These are phyloP conservation scores for Gypsophila paniculata DNA, from an alignment of 179 eudicot species.

Conservation along the genomic window DNA sequence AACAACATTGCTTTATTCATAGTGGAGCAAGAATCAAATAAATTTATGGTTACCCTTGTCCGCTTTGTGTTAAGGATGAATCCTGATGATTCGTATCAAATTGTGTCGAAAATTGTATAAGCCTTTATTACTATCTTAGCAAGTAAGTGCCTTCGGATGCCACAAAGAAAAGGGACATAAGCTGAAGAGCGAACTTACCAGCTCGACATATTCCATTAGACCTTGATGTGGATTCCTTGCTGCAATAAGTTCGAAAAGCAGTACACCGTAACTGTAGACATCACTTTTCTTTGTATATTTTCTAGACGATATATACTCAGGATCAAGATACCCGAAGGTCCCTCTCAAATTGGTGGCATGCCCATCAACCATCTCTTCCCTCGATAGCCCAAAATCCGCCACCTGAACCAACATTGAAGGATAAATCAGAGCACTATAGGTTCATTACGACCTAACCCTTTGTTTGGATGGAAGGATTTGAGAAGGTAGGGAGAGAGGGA, in stretches of 20 bases:
- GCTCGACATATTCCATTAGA: conserved; percentile 84
- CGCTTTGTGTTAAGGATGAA: neutral
- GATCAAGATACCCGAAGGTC: conserved; percentile 98
- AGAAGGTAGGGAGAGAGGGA: too few species aligned
- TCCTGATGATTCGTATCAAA: neutral
- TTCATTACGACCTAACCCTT: neutral
- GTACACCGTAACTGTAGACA: conserved; percentile 89
- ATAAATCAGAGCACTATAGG: neutral
- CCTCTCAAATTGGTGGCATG: conserved; percentile 66
- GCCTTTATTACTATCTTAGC: neutral
- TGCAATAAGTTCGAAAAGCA: conserved; percentile 85
- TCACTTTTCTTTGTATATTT: conserved; percentile 91
- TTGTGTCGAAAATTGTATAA: neutral
- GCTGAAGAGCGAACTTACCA: conserved; percentile 43
- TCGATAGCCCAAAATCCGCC: conserved; percentile 95
- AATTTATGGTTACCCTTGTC: neutral
- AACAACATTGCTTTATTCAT: too few species aligned
- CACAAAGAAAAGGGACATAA: neutral
- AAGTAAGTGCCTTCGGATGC: too few species aligned
- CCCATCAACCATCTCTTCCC: conserved; percentile 71
- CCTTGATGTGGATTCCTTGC: conserved; percentile 91
- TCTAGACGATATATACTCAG: conserved; percentile 83
- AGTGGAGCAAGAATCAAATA: neutral
- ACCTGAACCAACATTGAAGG: conserved; percentile 40
- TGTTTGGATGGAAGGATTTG: neutral